phyloP scores from a whole-genome alignment of 208 protist species.

The Leishmania guyanensis region DNA sequence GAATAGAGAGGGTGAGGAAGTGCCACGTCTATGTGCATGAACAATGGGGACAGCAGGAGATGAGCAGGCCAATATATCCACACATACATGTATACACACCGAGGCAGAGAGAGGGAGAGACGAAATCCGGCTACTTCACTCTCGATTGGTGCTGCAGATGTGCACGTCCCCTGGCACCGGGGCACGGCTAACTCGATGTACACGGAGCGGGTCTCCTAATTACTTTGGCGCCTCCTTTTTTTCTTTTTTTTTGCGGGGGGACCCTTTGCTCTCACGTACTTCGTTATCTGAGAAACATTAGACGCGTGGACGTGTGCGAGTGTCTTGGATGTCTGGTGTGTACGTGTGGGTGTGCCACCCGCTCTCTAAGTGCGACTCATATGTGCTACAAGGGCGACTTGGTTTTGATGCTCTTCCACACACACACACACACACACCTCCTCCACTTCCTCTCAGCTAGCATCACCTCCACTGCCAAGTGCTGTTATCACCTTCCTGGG shows the following conservation, averaged over 20 bases:
- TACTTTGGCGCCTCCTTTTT: background rate
- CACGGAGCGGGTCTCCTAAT: background rate
- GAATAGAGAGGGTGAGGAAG: background rate
- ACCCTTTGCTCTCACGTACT: too few relatives aligned
- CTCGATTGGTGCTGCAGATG: background rate
- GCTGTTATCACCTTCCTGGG: background rate
- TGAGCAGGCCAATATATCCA: background rate
- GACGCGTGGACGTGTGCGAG: background rate
- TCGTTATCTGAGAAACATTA: background rate
- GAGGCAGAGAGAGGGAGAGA: background rate
- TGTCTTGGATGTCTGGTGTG: background rate
- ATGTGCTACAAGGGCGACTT: background rate
- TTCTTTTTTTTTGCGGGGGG: background rate
- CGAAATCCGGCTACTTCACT: background rate
- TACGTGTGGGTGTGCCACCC: background rate
- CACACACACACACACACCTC: background rate
- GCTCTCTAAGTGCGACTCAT: background rate
- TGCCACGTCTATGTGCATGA: background rate
- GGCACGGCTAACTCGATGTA: background rate
- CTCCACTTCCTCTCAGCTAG: background rate
- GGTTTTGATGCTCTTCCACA: too few relatives aligned
- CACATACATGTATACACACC: constrained; percentile 4
- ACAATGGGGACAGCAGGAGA: too few relatives aligned
- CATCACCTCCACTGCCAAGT: background rate
- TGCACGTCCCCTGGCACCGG: background rate